These are phyloP conservation scores for Phialophora expanda DNA, from an alignment of 2,329 filamentous ascomycete genomes.

Conservation along the genomic window DNA sequence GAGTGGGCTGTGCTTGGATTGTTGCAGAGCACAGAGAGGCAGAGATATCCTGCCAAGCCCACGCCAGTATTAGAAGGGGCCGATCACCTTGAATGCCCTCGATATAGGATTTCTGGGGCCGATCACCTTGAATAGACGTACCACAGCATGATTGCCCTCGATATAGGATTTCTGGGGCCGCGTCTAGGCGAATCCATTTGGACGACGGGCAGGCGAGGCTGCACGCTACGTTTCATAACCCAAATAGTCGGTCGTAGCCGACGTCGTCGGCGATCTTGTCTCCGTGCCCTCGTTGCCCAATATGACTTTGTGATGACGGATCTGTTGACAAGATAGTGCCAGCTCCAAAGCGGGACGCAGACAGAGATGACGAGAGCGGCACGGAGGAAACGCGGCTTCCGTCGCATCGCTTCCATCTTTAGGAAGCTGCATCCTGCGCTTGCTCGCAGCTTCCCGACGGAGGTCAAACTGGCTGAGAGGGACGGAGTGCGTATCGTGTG, in stretches of 20 bases:
- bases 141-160: neutral
- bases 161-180: slow-evolving; percentile 7
- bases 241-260: neutral
- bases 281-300: neutral
- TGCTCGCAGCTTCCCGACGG: neutral
- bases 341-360: neutral
- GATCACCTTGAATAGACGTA: neutral
- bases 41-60: neutral
- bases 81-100: neutral
- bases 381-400: neutral
- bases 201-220: neutral
- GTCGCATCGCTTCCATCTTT: slow-evolving; percentile 13
- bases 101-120: slow-evolving; percentile 1
- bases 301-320: neutral
- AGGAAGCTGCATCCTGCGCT: slow-evolving; percentile 5
- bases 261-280: neutral
- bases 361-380: neutral
- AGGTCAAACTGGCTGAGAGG: neutral
- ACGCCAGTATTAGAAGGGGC: neutral
- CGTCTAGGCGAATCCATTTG: slow-evolving; percentile 6
- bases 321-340: neutral
- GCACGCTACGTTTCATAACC: slow-evolving; percentile 13
- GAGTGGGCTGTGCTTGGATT: neutral
- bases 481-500: neutral
- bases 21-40: neutral